Evolutionary conservation across 805 yeast genomes (phyloP).

Genomic region (Wickerhamomyces sydowiorum): DNA sequence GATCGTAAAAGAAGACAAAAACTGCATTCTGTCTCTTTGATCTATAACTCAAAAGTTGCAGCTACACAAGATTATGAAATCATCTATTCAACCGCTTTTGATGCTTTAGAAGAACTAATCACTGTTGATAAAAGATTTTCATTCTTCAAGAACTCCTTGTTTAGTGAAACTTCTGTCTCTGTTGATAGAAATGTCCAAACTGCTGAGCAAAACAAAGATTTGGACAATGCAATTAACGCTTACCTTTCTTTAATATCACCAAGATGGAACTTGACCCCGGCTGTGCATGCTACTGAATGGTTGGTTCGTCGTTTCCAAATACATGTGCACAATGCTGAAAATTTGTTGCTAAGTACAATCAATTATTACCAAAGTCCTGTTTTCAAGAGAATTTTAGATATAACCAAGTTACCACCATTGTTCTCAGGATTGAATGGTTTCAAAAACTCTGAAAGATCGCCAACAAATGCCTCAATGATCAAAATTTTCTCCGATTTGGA

Average conservation of each 20-base stretch:
- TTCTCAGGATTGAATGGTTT: constrained; percentile 68
- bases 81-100: constrained; percentile 63
- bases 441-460: constrained; percentile 56
- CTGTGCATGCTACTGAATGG: constrained; percentile 90
- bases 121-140: constrained; percentile 70
- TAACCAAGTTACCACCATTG: constrained; percentile 71
- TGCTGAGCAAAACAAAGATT: constrained; percentile 66
- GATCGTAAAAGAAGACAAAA: constrained; percentile 86
- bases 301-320: constrained; percentile 84
- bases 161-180: constrained; percentile 73
- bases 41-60: constrained; percentile 82
- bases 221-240: constrained; percentile 69
- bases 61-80: constrained; percentile 92
- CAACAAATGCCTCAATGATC: constrained; percentile 62
- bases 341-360: constrained; percentile 60
- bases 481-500: constrained; percentile 70
- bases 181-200: constrained; percentile 83
- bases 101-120: constrained; percentile 70
- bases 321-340: constrained; percentile 75
- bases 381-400: constrained; percentile 70
- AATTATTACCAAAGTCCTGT: constrained; percentile 76
- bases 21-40: constrained; percentile 81
- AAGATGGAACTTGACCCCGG: constrained; percentile 66
- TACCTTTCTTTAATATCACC: constrained; percentile 74
- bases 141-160: constrained; percentile 64